Evolutionary conservation across 257 asterid genomes (phyloP), one percentile per base, ranked within the genome.

Genomic region (Nicotiana tabacum): DNA sequence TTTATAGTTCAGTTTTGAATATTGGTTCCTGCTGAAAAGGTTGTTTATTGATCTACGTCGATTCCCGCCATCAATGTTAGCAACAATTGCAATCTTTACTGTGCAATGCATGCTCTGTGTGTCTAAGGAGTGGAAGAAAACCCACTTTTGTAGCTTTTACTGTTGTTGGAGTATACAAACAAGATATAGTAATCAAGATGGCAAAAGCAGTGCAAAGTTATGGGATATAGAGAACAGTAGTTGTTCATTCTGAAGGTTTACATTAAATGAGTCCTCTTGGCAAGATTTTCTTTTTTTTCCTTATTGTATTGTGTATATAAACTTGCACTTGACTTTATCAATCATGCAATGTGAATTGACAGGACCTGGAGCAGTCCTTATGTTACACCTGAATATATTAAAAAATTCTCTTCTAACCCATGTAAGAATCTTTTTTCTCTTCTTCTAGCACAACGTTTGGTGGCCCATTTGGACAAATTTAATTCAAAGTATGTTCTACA

Each of bases 241-340:
- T 92, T 15, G 94, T 92, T 86, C 96, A 92, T 87, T 92, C 94
- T 1, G 91, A 90, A 81, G 96, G 96, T 39, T 87, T 92, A 76
- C 93, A 92, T 46, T 94, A 90, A 82, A 92, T 92, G 91, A 92
- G 93, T 56, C 96, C 94, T 81, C 30, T 92, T 15, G 96, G 94
- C 91, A 85, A 86, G 84, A 85, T 84, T 21, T 21, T 29, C 17
- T 37, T 1, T 37, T 37, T 37, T 55, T 37, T 27, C 51, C 32
- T 2, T 30, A 69, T 32, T 30, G 62, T 58, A 48, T 57, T 56
- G 16, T 35, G 6, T 69, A 18, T 30, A 62, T 12, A 9, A 24
- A 16, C 16, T 12, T 85, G 69, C 43, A 69, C 18, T 72, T 72
- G 57, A n/a, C 37, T 76, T 48, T 48, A 27, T 76, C 12, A 76